Conservation (phyloP, 495 filamentous ascomycete species). For the Aspergillus diversus region DNA sequence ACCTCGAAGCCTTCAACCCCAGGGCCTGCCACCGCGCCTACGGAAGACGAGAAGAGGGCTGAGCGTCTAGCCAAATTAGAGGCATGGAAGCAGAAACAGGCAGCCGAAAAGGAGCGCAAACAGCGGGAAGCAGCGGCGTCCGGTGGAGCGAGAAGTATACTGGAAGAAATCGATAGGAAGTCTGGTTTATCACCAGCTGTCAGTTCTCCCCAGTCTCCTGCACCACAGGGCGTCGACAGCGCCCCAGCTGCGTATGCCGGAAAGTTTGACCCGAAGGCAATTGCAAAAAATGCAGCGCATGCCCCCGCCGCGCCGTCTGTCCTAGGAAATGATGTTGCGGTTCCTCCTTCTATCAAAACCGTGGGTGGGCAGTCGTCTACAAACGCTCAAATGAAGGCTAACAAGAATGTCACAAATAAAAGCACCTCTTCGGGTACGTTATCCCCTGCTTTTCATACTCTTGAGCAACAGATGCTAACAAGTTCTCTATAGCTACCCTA, state of each 20-base stretch:
- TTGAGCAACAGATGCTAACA: slow-evolving; percentile 18
- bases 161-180: slow-evolving; percentile 78
- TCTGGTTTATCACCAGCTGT: slow-evolving; percentile 57
- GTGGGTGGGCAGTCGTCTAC: slow-evolving; percentile 44
- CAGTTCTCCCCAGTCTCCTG: slow-evolving; percentile 61
- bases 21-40: slow-evolving; percentile 55
- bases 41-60: slow-evolving; percentile 82
- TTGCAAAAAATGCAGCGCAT: slow-evolving; percentile 69
- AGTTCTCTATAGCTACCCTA: slow-evolving; percentile 33
- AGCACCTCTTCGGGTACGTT: slow-evolving; percentile 47
- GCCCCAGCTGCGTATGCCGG: slow-evolving; percentile 65
- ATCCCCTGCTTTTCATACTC: slow-evolving; percentile 11
- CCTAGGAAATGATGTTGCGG: slow-evolving; percentile 64
- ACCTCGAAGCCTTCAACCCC: slow-evolving; percentile 51
- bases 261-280: slow-evolving; percentile 89
- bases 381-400: slow-evolving; percentile 53
- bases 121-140: slow-evolving; percentile 66
- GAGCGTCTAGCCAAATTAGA: slow-evolving; percentile 83
- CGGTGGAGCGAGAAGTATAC: slow-evolving; percentile 65
- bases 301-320: slow-evolving; percentile 47
- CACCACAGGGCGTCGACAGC: slow-evolving; percentile 40
- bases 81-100: slow-evolving; percentile 89
- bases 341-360: slow-evolving; percentile 59
- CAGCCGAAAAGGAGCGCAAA: slow-evolving; percentile 75
- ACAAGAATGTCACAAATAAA: slow-evolving; percentile 53